phyloP scores from a whole-genome alignment of 139 green algal genomes.

The Coelastrella sp. region DNA sequence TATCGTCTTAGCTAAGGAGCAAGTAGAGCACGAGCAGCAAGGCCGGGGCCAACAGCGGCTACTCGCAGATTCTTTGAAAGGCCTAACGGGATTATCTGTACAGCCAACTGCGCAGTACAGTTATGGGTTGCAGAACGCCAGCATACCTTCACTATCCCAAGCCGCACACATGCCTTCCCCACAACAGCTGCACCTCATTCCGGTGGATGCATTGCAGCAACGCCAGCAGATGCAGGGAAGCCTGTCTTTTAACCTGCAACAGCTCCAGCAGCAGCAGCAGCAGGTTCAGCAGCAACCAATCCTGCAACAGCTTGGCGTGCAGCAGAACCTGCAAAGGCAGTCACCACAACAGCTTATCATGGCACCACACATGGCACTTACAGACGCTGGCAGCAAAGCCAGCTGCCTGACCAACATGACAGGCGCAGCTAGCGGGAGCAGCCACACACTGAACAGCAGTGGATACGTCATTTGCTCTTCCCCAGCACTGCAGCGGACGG shows the following conservation, averaged over 20 bases:
- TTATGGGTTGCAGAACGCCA: background rate
- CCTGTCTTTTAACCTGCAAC: background rate
- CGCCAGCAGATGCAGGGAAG: background rate
- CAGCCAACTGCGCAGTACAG: background rate
- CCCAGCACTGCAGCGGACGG: too few species aligned
- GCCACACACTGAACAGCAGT: background rate
- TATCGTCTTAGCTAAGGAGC: conserved; percentile 25
- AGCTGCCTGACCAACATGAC: background rate
- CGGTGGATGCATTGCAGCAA: background rate
- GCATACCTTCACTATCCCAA: too few species aligned
- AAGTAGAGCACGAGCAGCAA: conserved; percentile 26
- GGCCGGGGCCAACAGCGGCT: background rate
- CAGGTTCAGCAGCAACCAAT: background rate
- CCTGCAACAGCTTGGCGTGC: background rate
- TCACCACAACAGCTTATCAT: background rate
- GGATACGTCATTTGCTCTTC: too few species aligned
- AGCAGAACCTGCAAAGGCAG: background rate
- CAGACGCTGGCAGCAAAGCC: background rate
- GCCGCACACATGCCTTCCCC: too few species aligned
- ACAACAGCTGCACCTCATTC: background rate
- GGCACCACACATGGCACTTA: background rate
- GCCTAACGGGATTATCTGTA: too few species aligned
- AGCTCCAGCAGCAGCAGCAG: background rate
- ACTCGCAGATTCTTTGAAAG: too few species aligned
- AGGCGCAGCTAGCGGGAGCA: background rate